Evolutionary conservation across 805 yeast genomes (phyloP).

Genomic region (Barnettozyma sp.): DNA sequence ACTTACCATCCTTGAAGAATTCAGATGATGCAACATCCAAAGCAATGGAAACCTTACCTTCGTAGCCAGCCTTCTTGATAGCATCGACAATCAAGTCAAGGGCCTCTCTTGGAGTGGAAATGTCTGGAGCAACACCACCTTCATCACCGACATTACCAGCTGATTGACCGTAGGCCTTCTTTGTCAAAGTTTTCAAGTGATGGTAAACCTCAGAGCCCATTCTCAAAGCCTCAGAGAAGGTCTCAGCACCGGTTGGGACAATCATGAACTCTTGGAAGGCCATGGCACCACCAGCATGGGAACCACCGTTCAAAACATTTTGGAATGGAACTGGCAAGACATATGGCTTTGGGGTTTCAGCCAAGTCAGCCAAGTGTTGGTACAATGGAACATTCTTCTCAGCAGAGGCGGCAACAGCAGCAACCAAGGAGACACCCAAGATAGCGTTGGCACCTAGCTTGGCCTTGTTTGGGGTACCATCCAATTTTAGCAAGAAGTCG

Average conservation of each 20-base stretch:
- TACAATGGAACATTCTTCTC: slow-evolving; percentile 90
- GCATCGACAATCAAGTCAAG: slow-evolving; percentile 87
- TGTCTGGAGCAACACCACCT: slow-evolving; percentile 99
- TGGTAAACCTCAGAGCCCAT: slow-evolving; percentile 98
- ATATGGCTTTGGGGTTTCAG: slow-evolving; percentile 69
- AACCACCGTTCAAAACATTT: slow-evolving; percentile 98
- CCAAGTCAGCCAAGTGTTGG: slow-evolving; percentile 77
- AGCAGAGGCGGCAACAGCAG: slow-evolving; percentile 97
- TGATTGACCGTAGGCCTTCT: slow-evolving; percentile 92
- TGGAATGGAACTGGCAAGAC: slow-evolving; percentile 99
- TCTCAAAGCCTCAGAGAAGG: slow-evolving; percentile 94
- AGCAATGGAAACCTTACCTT: slow-evolving; percentile 86
- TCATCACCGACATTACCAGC: slow-evolving; percentile 99
- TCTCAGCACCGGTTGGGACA: slow-evolving; percentile 86
- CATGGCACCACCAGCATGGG: slow-evolving; percentile 99
- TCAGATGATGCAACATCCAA: slow-evolving; percentile 96
- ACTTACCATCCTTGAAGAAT: slow-evolving; percentile 93
- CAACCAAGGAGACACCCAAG: slow-evolving; percentile 96
- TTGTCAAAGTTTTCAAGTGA: slow-evolving; percentile 85
- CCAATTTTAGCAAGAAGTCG: slow-evolving; percentile 76
- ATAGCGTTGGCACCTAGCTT: slow-evolving; percentile 98
- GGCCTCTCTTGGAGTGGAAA: slow-evolving; percentile 93
- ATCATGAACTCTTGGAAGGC: slow-evolving; percentile 99
- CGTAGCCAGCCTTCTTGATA: slow-evolving; percentile 92
- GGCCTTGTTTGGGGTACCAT: slow-evolving; percentile 96